A percentile compares a stretch with the other conserved stretches of the same genome.
phyloP scores from a whole-genome alignment of 2,329 filamentous ascomycete species.

The Aureobasidium zeae region DNA sequence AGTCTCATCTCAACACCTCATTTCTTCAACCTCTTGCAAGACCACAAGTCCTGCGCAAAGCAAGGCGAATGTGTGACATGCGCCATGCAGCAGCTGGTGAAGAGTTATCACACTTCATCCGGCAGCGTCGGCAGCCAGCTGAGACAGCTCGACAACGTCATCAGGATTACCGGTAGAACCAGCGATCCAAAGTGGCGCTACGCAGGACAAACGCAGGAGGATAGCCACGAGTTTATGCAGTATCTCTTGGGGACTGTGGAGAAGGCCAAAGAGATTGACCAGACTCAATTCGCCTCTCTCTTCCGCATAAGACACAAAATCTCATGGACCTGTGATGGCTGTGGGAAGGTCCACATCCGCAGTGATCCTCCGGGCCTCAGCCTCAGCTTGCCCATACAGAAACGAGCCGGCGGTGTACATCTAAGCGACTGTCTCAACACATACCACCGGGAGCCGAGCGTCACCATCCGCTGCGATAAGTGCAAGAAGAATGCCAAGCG shows the following conservation, averaged over 20 bases:
- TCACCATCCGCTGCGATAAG: slow-evolving; percentile 18
- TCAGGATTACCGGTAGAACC: slow-evolving; percentile 11
- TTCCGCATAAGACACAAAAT: slow-evolving; percentile 16
- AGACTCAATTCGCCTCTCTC: slow-evolving; percentile 7
- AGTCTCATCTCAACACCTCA: slow-evolving; percentile 17
- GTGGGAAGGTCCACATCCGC: slow-evolving; percentile 8
- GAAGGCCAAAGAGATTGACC: slow-evolving; percentile 7
- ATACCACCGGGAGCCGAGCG: slow-evolving; percentile 14
- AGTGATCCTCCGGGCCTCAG: slow-evolving; percentile 13
- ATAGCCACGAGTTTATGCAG: slow-evolving; percentile 16
- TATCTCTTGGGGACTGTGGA: slow-evolving; percentile 16
- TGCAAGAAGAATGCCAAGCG: slow-evolving; percentile 16
- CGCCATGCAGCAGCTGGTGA: slow-evolving; percentile 12
- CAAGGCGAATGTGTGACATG: slow-evolving; percentile 17
- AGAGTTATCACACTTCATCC: slow-evolving; percentile 11
- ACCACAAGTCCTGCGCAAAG: slow-evolving; percentile 14
- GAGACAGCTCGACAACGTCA: slow-evolving; percentile 15
- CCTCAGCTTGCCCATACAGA: slow-evolving; percentile 16
- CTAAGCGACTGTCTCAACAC: slow-evolving; percentile 17
- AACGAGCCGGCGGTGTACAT: not conserved
- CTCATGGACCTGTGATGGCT: slow-evolving; percentile 16
- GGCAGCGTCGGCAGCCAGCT: slow-evolving; percentile 4
- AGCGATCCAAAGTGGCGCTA: slow-evolving; percentile 16
- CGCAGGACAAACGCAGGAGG: slow-evolving; percentile 16
- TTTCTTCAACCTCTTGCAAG: slow-evolving; percentile 19